Conservation (phyloP, 495 filamentous ascomycete species). For the Gamarada debralockiae region DNA sequence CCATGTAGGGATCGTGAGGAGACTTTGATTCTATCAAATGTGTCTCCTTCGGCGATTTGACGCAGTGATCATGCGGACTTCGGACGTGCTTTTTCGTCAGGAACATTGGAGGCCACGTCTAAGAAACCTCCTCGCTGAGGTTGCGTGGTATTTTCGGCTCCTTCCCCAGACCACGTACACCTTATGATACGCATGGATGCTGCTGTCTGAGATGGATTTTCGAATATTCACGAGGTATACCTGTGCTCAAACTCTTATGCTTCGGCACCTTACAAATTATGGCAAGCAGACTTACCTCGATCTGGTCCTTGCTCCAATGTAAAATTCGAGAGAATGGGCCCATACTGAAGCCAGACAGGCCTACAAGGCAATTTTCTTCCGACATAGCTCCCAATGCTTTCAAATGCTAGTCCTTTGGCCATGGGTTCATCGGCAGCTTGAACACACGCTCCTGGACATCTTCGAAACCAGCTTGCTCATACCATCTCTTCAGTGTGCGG, state of each 20-base stretch:
- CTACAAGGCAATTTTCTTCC: slow-evolving; percentile 38
- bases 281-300: slow-evolving; percentile 16
- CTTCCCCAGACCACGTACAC: slow-evolving; percentile 51
- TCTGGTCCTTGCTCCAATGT: slow-evolving; percentile 23
- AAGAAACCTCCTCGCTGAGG: too few relatives aligned
- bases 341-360: slow-evolving; percentile 14
- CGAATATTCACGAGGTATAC: slow-evolving; percentile 58
- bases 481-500: slow-evolving; percentile 48
- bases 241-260: slow-evolving; percentile 22
- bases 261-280: background rate
- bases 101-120: too few relatives aligned
- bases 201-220: slow-evolving; percentile 47
- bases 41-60: too few relatives aligned
- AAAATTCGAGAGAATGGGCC: slow-evolving; percentile 12
- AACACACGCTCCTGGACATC: slow-evolving; percentile 53
- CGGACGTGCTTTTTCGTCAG: too few relatives aligned
- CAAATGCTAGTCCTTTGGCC: slow-evolving; percentile 38
- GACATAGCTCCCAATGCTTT: slow-evolving; percentile 37
- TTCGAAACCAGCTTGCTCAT: slow-evolving; percentile 58
- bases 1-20: too few relatives aligned
- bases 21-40: too few relatives aligned
- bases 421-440: slow-evolving; percentile 57
- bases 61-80: too few relatives aligned
- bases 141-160: slow-evolving; percentile 29
- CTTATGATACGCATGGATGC: slow-evolving; percentile 52